A percentile compares a stretch with the other conserved stretches of the same genome.
phyloP scores from a whole-genome alignment of 2,329 filamentous ascomycete genomes.

The Epicoccum nigrum region DNA sequence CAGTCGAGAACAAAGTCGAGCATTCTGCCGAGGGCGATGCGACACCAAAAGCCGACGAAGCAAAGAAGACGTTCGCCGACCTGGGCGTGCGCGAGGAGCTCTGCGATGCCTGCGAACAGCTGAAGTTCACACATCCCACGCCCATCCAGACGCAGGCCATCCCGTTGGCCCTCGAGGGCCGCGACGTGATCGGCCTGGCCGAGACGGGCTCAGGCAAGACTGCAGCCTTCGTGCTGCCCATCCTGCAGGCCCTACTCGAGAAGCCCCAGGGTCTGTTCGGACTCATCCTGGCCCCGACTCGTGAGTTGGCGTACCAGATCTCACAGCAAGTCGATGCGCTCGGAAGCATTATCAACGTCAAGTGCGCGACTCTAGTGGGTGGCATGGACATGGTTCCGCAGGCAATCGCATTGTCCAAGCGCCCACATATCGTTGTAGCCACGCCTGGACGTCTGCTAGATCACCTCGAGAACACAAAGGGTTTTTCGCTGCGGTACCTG shows the following conservation, averaged over 20 bases:
- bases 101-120: slow-evolving; percentile 81
- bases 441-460: slow-evolving; percentile 92
- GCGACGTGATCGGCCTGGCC: slow-evolving; percentile 90
- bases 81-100: slow-evolving; percentile 83
- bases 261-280: slow-evolving; percentile 85
- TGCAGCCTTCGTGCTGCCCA: slow-evolving; percentile 90
- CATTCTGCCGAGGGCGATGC: slow-evolving; percentile 4
- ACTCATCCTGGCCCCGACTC: slow-evolving; percentile 89
- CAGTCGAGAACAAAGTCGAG: slow-evolving; percentile 1
- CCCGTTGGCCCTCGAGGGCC: slow-evolving; percentile 75
- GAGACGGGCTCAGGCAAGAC: slow-evolving; percentile 98
- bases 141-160: slow-evolving; percentile 89
- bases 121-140: slow-evolving; percentile 86
- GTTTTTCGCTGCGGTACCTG: slow-evolving; percentile 80
- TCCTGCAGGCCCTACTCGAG: slow-evolving; percentile 86
- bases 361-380: slow-evolving; percentile 85
- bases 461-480: slow-evolving; percentile 95
- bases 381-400: slow-evolving; percentile 97
- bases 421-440: slow-evolving; percentile 91
- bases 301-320: slow-evolving; percentile 92
- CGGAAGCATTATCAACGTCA: slow-evolving; percentile 84
- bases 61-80: slow-evolving; percentile 70
- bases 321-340: slow-evolving; percentile 85
- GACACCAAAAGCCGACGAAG: slow-evolving; percentile 32
- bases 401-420: slow-evolving; percentile 89